Percentiles rank a stretch among this genome's conserved stretches.
These are phyloP conservation scores for Kalaharituber pfeilii DNA, from an alignment of 2,329 filamentous ascomycete species.

Conservation along the genomic window DNA sequence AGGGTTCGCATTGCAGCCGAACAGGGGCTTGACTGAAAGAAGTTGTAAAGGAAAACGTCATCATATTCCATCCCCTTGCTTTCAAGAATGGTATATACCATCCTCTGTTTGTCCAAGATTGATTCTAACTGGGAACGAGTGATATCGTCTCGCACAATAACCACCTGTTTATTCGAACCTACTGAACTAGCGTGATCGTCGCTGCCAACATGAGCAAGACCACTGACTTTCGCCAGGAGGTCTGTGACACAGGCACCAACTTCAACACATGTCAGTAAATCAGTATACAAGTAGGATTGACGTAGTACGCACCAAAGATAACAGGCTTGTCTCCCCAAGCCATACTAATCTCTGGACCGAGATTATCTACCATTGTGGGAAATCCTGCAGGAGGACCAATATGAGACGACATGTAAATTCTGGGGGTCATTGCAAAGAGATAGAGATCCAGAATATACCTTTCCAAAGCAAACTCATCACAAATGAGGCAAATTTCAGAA, in stretches of 20 bases:
- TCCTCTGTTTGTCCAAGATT: conserved; percentile 19
- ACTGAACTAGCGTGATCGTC: background rate
- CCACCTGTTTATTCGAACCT: conserved; percentile 25
- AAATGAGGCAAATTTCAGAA: conserved; percentile 24
- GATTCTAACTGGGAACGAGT: conserved; percentile 20
- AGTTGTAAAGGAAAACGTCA: conserved; percentile 26
- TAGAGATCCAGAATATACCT: conserved; percentile 7
- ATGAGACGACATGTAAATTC: conserved; percentile 15
- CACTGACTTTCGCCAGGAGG: conserved; percentile 24
- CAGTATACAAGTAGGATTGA: conserved; percentile 16
- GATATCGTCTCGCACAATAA: conserved; percentile 25
- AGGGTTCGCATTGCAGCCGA: background rate
- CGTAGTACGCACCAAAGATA: conserved; percentile 8
- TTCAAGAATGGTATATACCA: conserved; percentile 25
- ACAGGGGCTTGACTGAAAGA: conserved; percentile 17
- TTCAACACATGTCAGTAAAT: conserved; percentile 19
- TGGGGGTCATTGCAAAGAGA: no score
- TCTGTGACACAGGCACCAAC: conserved; percentile 19
- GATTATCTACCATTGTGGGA: conserved; percentile 24
- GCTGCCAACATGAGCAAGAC: background rate
- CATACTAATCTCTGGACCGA: conserved; percentile 23
- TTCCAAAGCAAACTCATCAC: conserved; percentile 25
- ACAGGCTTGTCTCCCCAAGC: conserved; percentile 22
- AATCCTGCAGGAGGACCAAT: conserved; percentile 10
- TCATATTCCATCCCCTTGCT: conserved; percentile 28